A percentile compares a stretch with the other conserved stretches of the same genome.
Conservation (phyloP, 495 filamentous ascomycete species). For the Rhypophila decipiens region DNA sequence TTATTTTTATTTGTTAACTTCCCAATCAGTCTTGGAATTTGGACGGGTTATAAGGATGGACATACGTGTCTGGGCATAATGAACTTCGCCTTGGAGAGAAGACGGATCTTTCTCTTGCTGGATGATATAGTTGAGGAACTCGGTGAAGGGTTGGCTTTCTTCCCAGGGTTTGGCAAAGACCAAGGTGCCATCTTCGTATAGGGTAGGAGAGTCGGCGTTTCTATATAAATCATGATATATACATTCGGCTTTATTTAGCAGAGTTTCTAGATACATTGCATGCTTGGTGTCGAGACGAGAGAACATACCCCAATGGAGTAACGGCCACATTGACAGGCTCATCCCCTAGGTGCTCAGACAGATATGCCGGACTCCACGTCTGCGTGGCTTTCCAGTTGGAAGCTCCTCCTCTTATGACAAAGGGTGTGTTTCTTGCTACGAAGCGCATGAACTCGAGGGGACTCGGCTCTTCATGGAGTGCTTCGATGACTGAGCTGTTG, state of each 20-base stretch:
- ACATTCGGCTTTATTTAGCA: neutral
- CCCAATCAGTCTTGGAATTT: neutral
- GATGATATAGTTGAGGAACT: slow-evolving; percentile 42
- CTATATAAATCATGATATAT: slow-evolving; percentile 21
- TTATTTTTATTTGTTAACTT: neutral
- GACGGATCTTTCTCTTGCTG: slow-evolving; percentile 24
- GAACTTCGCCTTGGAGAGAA: slow-evolving; percentile 24
- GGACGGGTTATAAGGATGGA: neutral
- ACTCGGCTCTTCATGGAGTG: slow-evolving; percentile 54
- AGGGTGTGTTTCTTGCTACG: slow-evolving; percentile 61
- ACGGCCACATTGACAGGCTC: slow-evolving; percentile 61
- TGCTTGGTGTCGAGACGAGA: too few relatives aligned
- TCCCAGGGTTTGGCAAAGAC: slow-evolving; percentile 53
- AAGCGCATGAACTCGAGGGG: slow-evolving; percentile 68
- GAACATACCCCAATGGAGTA: slow-evolving; percentile 56
- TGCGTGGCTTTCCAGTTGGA: slow-evolving; percentile 49
- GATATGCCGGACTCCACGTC: slow-evolving; percentile 53
- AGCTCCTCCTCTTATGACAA: slow-evolving; percentile 56
- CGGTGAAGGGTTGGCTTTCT: slow-evolving; percentile 41
- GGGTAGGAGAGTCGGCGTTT: slow-evolving; percentile 56
- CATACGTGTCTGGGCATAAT: slow-evolving; percentile 51
- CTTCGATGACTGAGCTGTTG: slow-evolving; percentile 50
- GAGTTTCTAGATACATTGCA: too few relatives aligned
- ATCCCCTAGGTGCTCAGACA: slow-evolving; percentile 45
- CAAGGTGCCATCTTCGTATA: slow-evolving; percentile 20